A percentile compares a stretch with the other conserved stretches of the same genome.
These are phyloP conservation scores for Penicillium egyptiacum DNA, from an alignment of 495 filamentous ascomycete genomes.

Conservation along the genomic window DNA sequence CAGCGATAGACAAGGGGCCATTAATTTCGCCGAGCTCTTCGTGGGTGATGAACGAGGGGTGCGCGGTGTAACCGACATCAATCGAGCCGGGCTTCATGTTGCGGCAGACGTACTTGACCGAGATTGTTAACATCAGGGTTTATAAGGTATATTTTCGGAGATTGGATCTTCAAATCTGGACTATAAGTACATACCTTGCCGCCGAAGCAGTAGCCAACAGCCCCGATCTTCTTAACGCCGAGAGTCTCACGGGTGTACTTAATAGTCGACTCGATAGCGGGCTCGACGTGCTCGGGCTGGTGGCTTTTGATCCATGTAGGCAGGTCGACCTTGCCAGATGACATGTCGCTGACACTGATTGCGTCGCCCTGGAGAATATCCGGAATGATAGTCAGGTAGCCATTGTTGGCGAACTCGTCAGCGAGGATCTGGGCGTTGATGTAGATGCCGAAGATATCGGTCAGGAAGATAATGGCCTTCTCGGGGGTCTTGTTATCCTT, in stretches of 20 bases:
- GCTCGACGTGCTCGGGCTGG: slow-evolving; percentile 58
- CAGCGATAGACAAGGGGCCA: slow-evolving; percentile 73
- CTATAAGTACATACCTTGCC: slow-evolving; percentile 36
- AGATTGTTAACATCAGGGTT: neutral
- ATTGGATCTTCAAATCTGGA: neutral
- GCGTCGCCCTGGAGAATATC: slow-evolving; percentile 78
- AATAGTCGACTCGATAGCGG: slow-evolving; percentile 60
- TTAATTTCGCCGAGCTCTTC: slow-evolving; percentile 71
- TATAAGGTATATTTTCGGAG: neutral
- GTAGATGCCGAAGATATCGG: slow-evolving; percentile 72
- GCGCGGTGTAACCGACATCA: slow-evolving; percentile 70
- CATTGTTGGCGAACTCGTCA: slow-evolving; percentile 79
- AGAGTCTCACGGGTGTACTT: slow-evolving; percentile 57
- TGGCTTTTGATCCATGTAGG: slow-evolving; percentile 60
- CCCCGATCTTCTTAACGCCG: slow-evolving; percentile 67
- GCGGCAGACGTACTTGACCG: slow-evolving; percentile 46
- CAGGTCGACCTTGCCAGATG: slow-evolving; percentile 57
- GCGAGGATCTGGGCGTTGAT: slow-evolving; percentile 78
- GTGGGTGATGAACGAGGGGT: slow-evolving; percentile 74
- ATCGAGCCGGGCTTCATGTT: slow-evolving; percentile 48
- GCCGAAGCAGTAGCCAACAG: slow-evolving; percentile 52
- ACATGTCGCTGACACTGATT: slow-evolving; percentile 54
- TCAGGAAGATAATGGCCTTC: slow-evolving; percentile 49
- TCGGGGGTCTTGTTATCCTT: slow-evolving; percentile 43
- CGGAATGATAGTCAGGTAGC: slow-evolving; percentile 73